Base-by-base conservation (phyloP, 176 grass and related monocot species). In the Avena sativa region DNA sequence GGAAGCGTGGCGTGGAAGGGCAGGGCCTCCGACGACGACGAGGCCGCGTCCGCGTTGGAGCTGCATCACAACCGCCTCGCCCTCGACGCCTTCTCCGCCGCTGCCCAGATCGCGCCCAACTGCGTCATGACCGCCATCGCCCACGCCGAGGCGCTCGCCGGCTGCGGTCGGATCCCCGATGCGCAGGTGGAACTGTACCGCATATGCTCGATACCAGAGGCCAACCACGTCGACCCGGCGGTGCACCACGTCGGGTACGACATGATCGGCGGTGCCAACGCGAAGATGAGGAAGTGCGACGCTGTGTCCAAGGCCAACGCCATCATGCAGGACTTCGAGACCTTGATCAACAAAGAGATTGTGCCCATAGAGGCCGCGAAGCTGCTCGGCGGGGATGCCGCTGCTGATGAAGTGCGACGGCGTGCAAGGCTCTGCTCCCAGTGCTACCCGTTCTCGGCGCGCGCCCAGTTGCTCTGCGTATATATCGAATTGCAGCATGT, bases 51-150 rank as follows among this genome's bases (percentile, higher is more conserved):
- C 8, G 12, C 21, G 13, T 1, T 17, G 73, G 73, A 76, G 73
- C 7, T 30, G 21, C 26, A 17, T 4, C 73, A 76, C 73, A 13
- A 9, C 73, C 20, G 3, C 8, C 12, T 25, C 59, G 79, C 79
- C 20, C 79, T 81, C 60, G 21, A 47, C 43, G 79, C 80, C 63
- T 69, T 73, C 81, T 16, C 68, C 68, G 52, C 36, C 53, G 67
- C 80, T 1, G 49, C 49, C 34, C 28, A 19, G 25, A 28, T 43
- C 51, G 81, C 34, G 7, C 81, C 81, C 51, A 8, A 19, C 67
- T 83, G 67, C 67, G 32, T 72, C 67, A n/a, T 56, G 20, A 83
- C 36, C 51, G 14, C 12, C 81, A 2, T 25, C 49, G 28, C 28
- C 15, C 65, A 55, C 7, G 65, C 26, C 63, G 7, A 71, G 28